Evolutionary conservation across 75 land plant genomes (phyloP).

Genomic region (Cupressus sempervirens): DNA sequence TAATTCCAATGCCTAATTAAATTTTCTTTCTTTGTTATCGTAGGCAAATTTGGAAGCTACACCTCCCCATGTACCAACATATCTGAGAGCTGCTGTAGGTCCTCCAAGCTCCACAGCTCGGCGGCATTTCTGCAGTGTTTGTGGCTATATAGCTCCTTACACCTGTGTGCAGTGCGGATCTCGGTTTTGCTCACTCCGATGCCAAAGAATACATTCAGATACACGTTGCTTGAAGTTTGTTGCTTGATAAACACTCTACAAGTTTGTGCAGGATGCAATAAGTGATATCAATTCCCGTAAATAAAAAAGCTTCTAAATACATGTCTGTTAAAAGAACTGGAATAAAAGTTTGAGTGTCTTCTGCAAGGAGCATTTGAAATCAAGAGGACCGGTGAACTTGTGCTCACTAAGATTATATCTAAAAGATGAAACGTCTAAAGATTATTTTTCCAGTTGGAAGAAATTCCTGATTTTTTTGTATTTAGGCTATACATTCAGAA

Average conservation of each 20-base stretch:
- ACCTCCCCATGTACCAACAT: conserved; percentile 83
- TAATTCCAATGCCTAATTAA: background rate
- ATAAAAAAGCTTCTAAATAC: background rate
- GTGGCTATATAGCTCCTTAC: conserved; percentile 78
- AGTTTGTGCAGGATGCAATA: conserved; percentile 35
- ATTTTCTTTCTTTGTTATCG: background rate
- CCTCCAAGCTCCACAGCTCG: conserved; percentile 81
- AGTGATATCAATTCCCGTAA: background rate
- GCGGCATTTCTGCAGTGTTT: conserved; percentile 93
- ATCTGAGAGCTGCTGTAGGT: conserved; percentile 94
- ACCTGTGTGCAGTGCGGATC: conserved; percentile 77
- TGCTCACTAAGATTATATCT: background rate
- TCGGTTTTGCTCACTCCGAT: conserved; percentile 77
- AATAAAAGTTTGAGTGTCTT: background rate
- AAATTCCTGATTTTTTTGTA: background rate
- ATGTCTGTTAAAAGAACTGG: background rate
- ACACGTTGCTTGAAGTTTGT: conserved; percentile 94
- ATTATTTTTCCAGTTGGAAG: background rate
- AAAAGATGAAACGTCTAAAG: background rate
- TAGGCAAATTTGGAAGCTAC: conserved; percentile 91
- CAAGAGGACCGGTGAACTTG: background rate
- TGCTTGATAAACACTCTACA: conserved; percentile 48
- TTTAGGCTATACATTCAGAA: background rate
- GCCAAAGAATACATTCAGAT: conserved; percentile 84
- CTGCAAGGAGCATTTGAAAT: background rate